Conservation (phyloP, 179 eudicot species). For the Actinidia arguta region DNA sequence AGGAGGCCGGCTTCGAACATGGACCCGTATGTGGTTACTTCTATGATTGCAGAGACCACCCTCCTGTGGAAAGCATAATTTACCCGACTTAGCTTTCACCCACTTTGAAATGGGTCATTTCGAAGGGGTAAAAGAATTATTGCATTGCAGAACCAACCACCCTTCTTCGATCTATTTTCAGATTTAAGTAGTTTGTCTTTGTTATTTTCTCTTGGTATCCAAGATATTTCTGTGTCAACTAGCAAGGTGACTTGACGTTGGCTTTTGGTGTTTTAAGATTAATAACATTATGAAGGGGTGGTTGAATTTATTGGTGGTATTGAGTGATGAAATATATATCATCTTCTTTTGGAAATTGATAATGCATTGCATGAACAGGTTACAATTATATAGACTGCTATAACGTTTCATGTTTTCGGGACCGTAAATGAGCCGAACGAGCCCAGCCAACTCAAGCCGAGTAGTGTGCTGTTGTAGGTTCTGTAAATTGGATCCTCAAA, state of each 20-base stretch:
- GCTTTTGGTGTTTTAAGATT: neutral
- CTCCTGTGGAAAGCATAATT: slow-evolving; percentile 47
- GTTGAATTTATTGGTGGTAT: neutral
- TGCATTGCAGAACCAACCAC: neutral
- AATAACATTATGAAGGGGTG: slow-evolving; percentile 5
- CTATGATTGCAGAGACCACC: slow-evolving; percentile 66
- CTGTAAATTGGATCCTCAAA: too few species aligned
- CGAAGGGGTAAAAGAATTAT: neutral
- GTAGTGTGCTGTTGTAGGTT: too few species aligned
- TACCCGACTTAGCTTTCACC: too few species aligned
- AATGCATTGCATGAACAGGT: too few species aligned
- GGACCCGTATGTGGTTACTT: slow-evolving; percentile 64
- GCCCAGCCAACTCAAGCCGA: too few species aligned
- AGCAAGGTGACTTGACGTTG: neutral
- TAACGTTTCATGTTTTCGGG: too few species aligned
- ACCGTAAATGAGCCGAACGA: too few species aligned
- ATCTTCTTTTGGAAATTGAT: too few species aligned
- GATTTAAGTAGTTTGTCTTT: neutral
- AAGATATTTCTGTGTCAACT: neutral
- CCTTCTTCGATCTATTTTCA: neutral
- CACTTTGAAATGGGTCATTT: neutral
- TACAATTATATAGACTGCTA: too few species aligned
- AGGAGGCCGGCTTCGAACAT: slow-evolving; percentile 61
- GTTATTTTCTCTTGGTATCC: neutral
- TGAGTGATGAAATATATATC: too few species aligned